phyloP scores from a whole-genome alignment of 164 flowering plant species.

The Liquidambar formosana region DNA sequence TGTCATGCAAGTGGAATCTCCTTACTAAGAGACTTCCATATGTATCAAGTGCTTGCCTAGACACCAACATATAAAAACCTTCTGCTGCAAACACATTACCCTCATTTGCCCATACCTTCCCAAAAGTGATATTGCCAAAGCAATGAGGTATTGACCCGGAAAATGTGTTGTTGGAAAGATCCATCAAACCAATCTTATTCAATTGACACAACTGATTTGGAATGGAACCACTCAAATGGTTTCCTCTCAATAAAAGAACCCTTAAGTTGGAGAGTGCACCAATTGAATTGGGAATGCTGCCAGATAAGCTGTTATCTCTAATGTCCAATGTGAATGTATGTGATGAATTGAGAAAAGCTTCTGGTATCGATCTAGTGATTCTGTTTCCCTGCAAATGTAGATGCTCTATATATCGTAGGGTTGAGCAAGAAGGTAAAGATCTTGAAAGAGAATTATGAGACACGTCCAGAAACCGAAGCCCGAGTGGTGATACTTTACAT shows the following conservation, averaged over 20 bases:
- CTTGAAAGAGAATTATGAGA: slow-evolving; percentile 3
- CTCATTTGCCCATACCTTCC: neutral
- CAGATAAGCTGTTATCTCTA: neutral
- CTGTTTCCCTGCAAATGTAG: slow-evolving; percentile 6
- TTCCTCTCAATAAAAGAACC: slow-evolving; percentile 2
- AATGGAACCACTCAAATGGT: neutral
- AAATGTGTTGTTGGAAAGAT: slow-evolving; percentile 3
- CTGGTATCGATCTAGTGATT: neutral
- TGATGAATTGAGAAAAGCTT: neutral
- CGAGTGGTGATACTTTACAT: neutral
- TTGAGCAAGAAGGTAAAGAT: neutral
- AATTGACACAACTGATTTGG: neutral
- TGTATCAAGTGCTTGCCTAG: neutral
- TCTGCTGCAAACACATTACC: neutral
- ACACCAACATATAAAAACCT: neutral
- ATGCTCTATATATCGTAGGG: neutral
- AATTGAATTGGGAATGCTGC: slow-evolving; percentile 1
- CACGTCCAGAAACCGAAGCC: neutral
- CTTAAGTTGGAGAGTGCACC: neutral
- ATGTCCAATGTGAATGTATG: neutral
- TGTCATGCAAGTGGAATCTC: no score
- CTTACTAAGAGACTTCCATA: neutral
- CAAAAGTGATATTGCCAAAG: neutral
- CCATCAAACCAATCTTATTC: neutral
- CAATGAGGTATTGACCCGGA: slow-evolving; percentile 4